Evolutionary conservation across 108 stramenopile species (phyloP).

Genomic region (Cyclotella atomus): DNA sequence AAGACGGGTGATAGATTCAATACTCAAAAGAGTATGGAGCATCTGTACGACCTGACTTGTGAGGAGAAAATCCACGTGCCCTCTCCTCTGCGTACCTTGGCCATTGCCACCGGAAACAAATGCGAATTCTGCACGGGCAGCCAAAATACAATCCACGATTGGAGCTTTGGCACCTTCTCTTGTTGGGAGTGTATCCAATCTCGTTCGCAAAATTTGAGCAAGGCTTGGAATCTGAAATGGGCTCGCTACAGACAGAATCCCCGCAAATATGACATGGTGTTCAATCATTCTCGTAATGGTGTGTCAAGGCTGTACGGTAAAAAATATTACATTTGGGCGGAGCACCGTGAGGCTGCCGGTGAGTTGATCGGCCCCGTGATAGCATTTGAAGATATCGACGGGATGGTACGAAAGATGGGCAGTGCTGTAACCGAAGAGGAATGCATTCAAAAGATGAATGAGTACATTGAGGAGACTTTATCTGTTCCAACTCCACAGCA

Average conservation of each 20-base stretch:
- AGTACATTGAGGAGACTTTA: constrained; percentile 3
- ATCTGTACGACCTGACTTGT: not conserved
- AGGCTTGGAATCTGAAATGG: constrained; percentile 4
- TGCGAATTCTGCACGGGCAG: constrained; percentile 8
- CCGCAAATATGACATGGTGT: not conserved
- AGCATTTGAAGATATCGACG: constrained; percentile 15
- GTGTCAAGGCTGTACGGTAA: constrained; percentile 2
- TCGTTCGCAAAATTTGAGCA: not conserved
- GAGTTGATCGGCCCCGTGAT: constrained; percentile 10
- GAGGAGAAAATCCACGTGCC: constrained; percentile 4
- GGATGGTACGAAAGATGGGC: not conserved
- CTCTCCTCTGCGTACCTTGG: constrained; percentile 8
- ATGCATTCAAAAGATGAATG: not conserved
- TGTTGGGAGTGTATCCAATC: constrained; percentile 10
- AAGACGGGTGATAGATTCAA: constrained; percentile 3
- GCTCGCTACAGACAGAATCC: not conserved
- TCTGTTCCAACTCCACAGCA: not conserved
- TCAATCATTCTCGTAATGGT: constrained; percentile 5
- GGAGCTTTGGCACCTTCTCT: constrained; percentile 9
- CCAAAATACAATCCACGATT: not conserved
- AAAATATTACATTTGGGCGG: constrained; percentile 13
- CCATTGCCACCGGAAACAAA: constrained; percentile 19
- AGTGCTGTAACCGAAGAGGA: not conserved
- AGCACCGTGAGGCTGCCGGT: constrained; percentile 7
- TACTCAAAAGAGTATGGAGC: not conserved